Conservation (phyloP, 768 basidiomycete genomes). For the Hirschioporus abietinus region DNA sequence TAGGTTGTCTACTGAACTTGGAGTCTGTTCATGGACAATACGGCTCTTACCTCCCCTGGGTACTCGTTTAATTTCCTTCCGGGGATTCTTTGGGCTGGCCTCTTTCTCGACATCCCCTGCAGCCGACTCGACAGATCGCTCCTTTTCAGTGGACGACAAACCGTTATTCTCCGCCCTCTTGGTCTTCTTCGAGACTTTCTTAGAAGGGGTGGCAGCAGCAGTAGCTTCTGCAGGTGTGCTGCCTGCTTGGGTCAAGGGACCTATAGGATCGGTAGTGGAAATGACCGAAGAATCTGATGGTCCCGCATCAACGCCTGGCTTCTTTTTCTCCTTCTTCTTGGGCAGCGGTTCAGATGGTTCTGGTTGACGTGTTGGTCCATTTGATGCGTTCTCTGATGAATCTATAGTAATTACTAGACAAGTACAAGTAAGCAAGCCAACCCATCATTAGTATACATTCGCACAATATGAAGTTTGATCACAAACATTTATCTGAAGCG, state of each 20-base stretch:
- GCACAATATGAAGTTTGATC: not conserved
- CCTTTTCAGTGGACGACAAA: slow-evolving; percentile 11
- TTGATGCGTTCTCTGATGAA: not conserved
- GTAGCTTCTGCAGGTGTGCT: slow-evolving; percentile 7
- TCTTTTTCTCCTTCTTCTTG: slow-evolving; percentile 13
- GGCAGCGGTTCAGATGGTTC: not conserved
- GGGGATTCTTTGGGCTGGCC: too few relatives aligned
- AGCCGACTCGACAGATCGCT: not conserved
- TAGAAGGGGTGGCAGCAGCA: slow-evolving; percentile 12
- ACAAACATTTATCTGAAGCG: not conserved
- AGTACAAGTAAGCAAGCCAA: not conserved
- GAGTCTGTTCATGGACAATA: not conserved
- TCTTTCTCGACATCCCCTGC: not conserved
- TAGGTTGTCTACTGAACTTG: not conserved
- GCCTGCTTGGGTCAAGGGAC: slow-evolving; percentile 1
- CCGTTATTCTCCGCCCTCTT: slow-evolving; percentile 7
- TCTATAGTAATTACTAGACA: not conserved
- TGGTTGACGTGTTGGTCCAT: not conserved
- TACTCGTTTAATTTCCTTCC: too few relatives aligned
- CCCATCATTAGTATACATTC: not conserved
- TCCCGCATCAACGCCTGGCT: not conserved
- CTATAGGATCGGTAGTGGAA: not conserved
- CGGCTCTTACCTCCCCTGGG: not conserved
- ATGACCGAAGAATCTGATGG: not conserved
- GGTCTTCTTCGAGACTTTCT: slow-evolving; percentile 4